phyloP scores from a whole-genome alignment of 2,329 filamentous ascomycete genomes.

The Monosporascus sp. region DNA sequence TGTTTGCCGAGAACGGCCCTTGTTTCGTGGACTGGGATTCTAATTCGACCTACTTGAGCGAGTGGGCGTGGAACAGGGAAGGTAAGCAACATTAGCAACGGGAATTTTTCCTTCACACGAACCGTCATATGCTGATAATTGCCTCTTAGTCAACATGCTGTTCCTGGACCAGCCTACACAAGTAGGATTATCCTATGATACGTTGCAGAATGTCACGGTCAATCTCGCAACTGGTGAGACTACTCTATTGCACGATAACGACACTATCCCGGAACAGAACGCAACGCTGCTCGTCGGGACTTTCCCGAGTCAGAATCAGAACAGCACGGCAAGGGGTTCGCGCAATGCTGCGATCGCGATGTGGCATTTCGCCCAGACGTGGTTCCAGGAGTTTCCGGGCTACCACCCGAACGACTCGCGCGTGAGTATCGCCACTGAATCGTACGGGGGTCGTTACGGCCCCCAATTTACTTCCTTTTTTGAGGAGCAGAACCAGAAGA shows the following conservation, averaged over 20 bases:
- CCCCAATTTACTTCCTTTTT: constrained; percentile 26
- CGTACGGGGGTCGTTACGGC: constrained; percentile 29
- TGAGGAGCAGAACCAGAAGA: constrained; percentile 27
- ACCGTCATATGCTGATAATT: not conserved
- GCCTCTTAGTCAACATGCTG: constrained; percentile 46
- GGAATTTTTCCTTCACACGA: not conserved
- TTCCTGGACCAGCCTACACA: constrained; percentile 53
- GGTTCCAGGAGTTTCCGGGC: constrained; percentile 48
- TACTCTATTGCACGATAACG: constrained; percentile 29
- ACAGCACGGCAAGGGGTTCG: constrained; percentile 42
- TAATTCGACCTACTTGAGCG: constrained; percentile 44
- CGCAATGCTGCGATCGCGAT: constrained; percentile 46
- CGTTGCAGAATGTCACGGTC: constrained; percentile 49
- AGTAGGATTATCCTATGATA: constrained; percentile 58
- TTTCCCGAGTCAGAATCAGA: constrained; percentile 44
- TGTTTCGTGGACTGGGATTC: constrained; percentile 40
- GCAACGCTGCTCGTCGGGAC: constrained; percentile 43
- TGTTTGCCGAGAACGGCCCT: constrained; percentile 46
- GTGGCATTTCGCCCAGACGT: constrained; percentile 59
- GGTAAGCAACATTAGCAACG: constrained; percentile 11
- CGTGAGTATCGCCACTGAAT: constrained; percentile 34
- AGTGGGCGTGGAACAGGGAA: constrained; percentile 52
- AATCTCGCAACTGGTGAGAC: constrained; percentile 32
- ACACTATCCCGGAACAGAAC: constrained; percentile 31
- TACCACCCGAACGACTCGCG: constrained; percentile 55